These are phyloP conservation scores for Pythium aphanidermatum DNA, from an alignment of 352 stramenopile genomes.

Conservation along the genomic window DNA sequence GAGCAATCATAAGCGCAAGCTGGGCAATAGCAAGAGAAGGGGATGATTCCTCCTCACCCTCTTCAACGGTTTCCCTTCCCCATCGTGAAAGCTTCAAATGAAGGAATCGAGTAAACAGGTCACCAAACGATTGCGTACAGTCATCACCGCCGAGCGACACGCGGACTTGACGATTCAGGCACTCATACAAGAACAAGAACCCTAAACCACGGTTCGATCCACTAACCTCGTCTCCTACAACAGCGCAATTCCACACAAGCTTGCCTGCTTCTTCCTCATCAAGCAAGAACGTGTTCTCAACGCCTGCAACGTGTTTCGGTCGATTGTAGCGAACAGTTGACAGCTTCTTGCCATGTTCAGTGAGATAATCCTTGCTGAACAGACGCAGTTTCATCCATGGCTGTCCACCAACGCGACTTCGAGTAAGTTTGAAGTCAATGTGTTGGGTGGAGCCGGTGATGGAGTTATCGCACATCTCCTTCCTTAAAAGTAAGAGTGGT, in stretches of 20 bases:
- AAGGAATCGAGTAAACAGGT: constrained; percentile 67
- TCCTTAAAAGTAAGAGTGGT: constrained; percentile 57
- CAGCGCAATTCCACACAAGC: constrained; percentile 75
- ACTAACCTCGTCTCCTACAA: constrained; percentile 80
- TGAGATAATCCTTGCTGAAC: constrained; percentile 69
- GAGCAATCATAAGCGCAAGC: constrained; percentile 57
- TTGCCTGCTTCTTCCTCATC: constrained; percentile 76
- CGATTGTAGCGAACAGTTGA: constrained; percentile 82
- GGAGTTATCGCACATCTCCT: constrained; percentile 54
- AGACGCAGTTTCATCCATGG: constrained; percentile 82
- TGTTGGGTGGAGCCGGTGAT: not conserved
- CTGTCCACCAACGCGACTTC: constrained; percentile 71
- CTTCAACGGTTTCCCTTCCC: constrained; percentile 77
- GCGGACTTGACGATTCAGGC: constrained; percentile 59
- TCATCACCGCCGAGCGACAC: constrained; percentile 64
- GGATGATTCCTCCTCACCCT: constrained; percentile 74
- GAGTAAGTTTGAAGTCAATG: constrained; percentile 60
- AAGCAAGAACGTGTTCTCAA: constrained; percentile 60
- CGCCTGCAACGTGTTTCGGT: constrained; percentile 46
- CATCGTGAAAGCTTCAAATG: constrained; percentile 83
- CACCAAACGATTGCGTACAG: constrained; percentile 69
- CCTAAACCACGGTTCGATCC: constrained; percentile 71
- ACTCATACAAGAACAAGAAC: constrained; percentile 83
- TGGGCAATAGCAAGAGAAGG: constrained; percentile 74
- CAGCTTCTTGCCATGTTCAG: constrained; percentile 70